phyloP scores from a whole-genome alignment of 1,284 basidiomycete species.

The Ceratobasidium sp. region DNA sequence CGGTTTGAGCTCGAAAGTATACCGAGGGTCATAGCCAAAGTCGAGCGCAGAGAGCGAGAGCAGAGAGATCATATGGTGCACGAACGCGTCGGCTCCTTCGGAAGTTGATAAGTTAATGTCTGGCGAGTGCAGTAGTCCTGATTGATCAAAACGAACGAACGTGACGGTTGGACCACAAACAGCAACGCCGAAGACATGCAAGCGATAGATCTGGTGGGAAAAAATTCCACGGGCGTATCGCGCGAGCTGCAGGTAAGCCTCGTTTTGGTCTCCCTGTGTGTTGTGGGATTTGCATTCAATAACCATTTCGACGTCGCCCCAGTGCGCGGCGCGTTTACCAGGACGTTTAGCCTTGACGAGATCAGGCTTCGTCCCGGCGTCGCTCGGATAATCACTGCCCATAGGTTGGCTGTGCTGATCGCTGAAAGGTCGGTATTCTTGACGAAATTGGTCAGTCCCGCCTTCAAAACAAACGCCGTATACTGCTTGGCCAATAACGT shows the following conservation, averaged over 20 bases:
- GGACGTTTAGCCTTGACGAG: background rate
- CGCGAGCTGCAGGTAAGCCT: conserved; percentile 10
- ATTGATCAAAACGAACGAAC: background rate
- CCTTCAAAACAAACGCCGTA: background rate
- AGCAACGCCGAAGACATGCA: conserved; percentile 5
- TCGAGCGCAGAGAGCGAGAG: background rate
- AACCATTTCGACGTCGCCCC: background rate
- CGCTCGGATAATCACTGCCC: background rate
- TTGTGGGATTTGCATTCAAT: background rate
- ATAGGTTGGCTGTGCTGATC: background rate
- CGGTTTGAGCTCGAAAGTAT: background rate
- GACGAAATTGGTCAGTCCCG: conserved; percentile 1
- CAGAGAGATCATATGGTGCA: background rate
- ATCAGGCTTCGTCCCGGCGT: background rate
- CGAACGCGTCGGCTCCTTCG: background rate
- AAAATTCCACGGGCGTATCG: background rate
- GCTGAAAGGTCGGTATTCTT: background rate
- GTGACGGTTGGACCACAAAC: background rate
- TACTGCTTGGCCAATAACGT: background rate
- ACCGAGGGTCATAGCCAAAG: conserved; percentile 15
- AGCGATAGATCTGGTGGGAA: conserved; percentile 2
- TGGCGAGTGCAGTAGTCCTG: conserved; percentile 5
- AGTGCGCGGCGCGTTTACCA: background rate
- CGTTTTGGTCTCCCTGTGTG: background rate
- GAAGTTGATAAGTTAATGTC: background rate